A percentile compares a stretch with the other conserved stretches of the same genome.
Evolutionary conservation across 345 rosid genomes (phyloP).

Genomic region (Gossypium ekmanianum): DNA sequence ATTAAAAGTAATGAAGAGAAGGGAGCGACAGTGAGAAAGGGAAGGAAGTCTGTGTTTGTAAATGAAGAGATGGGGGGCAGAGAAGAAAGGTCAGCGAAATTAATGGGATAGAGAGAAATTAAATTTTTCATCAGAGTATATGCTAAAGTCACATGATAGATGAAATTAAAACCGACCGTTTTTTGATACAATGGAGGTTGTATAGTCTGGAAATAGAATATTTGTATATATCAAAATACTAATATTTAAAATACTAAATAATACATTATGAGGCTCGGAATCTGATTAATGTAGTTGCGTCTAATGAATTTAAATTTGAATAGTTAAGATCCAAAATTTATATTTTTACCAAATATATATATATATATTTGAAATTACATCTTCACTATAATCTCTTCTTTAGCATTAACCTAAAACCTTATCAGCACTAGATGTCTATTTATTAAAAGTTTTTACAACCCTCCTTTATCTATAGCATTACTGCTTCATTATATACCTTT

Average conservation of each 20-base stretch:
- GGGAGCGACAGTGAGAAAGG: constrained; percentile 10
- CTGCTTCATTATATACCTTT: constrained; percentile 6
- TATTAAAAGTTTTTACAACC: not conserved
- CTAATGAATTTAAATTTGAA: too few species aligned
- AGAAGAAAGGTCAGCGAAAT: constrained; percentile 43
- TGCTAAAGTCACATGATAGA: constrained; percentile 24
- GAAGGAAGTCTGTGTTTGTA: constrained; percentile 23
- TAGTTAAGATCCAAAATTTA: too few species aligned
- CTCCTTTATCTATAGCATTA: not conserved
- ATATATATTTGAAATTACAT: too few species aligned
- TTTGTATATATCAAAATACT: too few species aligned
- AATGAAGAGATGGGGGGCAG: constrained; percentile 28
- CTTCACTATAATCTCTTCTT: too few species aligned
- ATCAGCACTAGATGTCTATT: too few species aligned
- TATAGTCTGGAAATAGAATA: not conserved
- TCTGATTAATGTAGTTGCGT: too few species aligned
- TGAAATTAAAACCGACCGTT: constrained; percentile 16
- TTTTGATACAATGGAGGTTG: not conserved
- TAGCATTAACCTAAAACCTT: too few species aligned
- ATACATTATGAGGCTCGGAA: too few species aligned
- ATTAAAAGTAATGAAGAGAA: constrained; percentile 15
- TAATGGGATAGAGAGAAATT: constrained; percentile 34
- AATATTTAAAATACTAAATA: too few species aligned
- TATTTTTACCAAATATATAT: too few species aligned
- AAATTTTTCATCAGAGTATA: constrained; percentile 22